Evolutionary conservation across 768 basidiomycete species (phyloP).

Genomic region (Lactarius akahatsu): DNA sequence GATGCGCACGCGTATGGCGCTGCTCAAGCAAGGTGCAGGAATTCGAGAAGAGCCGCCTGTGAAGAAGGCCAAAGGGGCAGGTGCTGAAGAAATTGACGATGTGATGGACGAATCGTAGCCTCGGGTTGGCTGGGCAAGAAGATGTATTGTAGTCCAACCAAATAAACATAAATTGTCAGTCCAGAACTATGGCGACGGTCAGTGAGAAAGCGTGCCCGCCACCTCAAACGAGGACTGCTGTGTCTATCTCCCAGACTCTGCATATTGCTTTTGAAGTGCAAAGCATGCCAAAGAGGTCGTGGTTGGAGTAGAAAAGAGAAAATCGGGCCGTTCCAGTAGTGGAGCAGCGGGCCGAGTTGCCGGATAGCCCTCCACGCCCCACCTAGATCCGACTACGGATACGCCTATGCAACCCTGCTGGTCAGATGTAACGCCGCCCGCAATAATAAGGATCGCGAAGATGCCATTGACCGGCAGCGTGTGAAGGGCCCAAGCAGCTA

Average conservation of each 20-base stretch:
- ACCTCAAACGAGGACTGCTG: conserved; percentile 30
- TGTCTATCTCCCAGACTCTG: conserved; percentile 24
- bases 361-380: conserved; percentile 39
- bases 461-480: conserved; percentile 39
- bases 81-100: background rate
- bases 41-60: conserved; percentile 5
- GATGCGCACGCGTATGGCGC: conserved; percentile 30
- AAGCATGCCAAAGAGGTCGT: conserved; percentile 21
- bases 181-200: conserved; percentile 29
- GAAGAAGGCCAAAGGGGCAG: conserved; percentile 12
- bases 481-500: conserved; percentile 8
- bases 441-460: conserved; percentile 42
- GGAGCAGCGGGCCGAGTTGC: conserved; percentile 12
- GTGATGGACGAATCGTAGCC: conserved; percentile 22
- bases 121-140: too few relatives aligned
- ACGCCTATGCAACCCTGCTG: conserved; percentile 64
- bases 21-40: conserved; percentile 14
- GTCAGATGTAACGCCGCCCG: conserved; percentile 70
- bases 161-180: conserved; percentile 11
- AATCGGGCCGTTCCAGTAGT: background rate
- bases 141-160: background rate
- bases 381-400: conserved; percentile 53
- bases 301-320: conserved; percentile 19
- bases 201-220: conserved; percentile 16
- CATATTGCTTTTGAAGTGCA: conserved; percentile 7